Conservation (phyloP, 805 yeast species). For the Danielozyma ontarioensis region DNA sequence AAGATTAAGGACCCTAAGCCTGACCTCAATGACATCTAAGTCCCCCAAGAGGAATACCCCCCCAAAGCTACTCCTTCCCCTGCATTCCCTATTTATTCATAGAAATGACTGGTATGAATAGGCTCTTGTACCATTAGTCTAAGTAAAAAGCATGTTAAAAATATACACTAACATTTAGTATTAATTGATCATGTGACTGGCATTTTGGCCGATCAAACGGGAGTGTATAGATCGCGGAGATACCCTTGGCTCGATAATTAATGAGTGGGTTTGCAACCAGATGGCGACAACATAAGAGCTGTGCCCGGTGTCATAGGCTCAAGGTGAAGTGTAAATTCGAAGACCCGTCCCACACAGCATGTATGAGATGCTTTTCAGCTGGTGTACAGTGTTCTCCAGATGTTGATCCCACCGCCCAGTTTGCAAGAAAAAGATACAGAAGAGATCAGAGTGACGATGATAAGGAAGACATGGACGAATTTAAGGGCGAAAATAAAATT, state of each 20-base stretch:
- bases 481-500: background rate
- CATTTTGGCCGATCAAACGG: no score
- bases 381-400: conserved; percentile 45
- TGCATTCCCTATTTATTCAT: background rate
- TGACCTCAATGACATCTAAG: conserved; percentile 20
- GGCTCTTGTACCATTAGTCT: background rate
- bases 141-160: no score
- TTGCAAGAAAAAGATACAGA: conserved; percentile 30
- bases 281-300: conserved; percentile 46
- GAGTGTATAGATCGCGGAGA: no score
- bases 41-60: no score
- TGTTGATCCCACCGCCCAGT: conserved; percentile 45
- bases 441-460: conserved; percentile 7
- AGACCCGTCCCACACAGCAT: conserved; percentile 38
- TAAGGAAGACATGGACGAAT: background rate
- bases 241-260: no score
- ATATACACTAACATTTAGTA: no score
- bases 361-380: conserved; percentile 42
- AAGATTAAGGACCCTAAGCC: conserved; percentile 48
- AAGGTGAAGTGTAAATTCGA: conserved; percentile 50
- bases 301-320: conserved; percentile 51
- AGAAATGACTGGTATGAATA: no score
- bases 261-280: conserved; percentile 31
- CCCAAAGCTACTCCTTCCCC: no score
- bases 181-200: no score